These are phyloP conservation scores for Epithele typhae DNA, from an alignment of 768 basidiomycete genomes.

Conservation along the genomic window DNA sequence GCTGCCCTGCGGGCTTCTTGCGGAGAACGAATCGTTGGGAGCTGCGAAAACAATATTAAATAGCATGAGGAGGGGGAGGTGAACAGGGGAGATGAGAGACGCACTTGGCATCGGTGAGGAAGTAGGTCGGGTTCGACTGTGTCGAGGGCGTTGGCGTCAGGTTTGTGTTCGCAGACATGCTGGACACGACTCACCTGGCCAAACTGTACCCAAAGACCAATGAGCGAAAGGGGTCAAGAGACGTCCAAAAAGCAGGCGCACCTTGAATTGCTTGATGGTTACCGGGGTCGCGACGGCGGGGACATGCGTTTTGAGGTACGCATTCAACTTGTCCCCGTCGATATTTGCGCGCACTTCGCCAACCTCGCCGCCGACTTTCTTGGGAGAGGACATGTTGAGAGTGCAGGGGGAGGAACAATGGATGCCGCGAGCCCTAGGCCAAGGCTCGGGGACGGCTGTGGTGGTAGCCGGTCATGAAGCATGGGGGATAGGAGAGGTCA, in stretches of 20 bases:
- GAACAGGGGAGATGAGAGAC: constrained; percentile 17
- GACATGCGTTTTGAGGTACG: constrained; percentile 58
- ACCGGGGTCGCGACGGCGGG: constrained; percentile 59
- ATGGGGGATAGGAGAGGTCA: not conserved
- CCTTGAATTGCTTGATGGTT: constrained; percentile 89
- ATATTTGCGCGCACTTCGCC: constrained; percentile 71
- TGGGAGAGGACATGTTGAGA: constrained; percentile 23
- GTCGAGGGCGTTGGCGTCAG: no score
- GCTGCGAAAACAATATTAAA: no score
- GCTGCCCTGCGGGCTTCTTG: constrained; percentile 86
- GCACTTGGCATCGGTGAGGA: constrained; percentile 75
- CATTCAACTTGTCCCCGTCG: constrained; percentile 57
- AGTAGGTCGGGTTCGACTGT: constrained; percentile 96
- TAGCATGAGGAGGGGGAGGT: not conserved
- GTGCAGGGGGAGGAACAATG: no score
- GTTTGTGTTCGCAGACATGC: not conserved
- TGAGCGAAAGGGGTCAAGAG: no score
- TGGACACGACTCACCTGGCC: constrained; percentile 65
- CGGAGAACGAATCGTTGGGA: constrained; percentile 72
- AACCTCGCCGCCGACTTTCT: constrained; percentile 69
- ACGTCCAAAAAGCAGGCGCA: constrained; percentile 24
- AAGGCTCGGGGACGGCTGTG: no score
- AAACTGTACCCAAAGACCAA: no score
- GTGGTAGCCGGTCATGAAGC: constrained; percentile 1
- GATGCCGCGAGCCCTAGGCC: no score